Base-by-base conservation (phyloP, 2,329 filamentous ascomycete genomes). In the Neonectria punicea region DNA sequence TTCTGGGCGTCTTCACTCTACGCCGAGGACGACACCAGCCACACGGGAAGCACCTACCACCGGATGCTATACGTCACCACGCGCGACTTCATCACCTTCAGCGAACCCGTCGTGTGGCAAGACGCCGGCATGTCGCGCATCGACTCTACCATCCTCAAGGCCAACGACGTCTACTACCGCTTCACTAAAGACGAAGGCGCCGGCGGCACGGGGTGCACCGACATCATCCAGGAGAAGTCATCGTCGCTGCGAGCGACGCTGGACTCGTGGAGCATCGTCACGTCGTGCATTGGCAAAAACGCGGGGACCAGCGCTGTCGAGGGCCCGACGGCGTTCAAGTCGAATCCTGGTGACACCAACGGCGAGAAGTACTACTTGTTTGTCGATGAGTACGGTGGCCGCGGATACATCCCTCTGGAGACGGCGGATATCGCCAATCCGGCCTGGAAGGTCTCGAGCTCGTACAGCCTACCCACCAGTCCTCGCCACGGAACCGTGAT, bases 141-240 rank as follows among this genome's bases (percentile, higher is more conserved):
- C 25, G 85, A 87, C 68, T 83, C 85, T 0, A 87, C 85, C 0
- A 82, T 87, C 0, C 70, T 87, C 14, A 76, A 83, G 57, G 79
- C 79, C 0, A 78, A 77, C 1, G 72, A 73, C 11, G 74, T 73
- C 0, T 86, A 83, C 71, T 84, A 85, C 69, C 84, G 85, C 10
- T 87, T 87, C 70, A 86, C 84, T 18, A 87, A 87, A 62, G 85
- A 87, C 46, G 85, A 87, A 60, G 84, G 83, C 0, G 82, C 79
- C 2, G 76, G 75, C 20, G 78, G 74, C 5, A 86, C 84, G 0
- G 85, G 85, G 2, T 87, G 85, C 69, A 77, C 76, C 2, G 85
- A 87, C 47, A 87, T 87, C 25, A 86, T 87, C 20, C 80, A 87
- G 63, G 85, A 87, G 67, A 80, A 79, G 34, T 85, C 84, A 0